Base-by-base conservation (phyloP, 2,329 filamentous ascomycete genomes). In the Aspergillus spinulosporus region DNA sequence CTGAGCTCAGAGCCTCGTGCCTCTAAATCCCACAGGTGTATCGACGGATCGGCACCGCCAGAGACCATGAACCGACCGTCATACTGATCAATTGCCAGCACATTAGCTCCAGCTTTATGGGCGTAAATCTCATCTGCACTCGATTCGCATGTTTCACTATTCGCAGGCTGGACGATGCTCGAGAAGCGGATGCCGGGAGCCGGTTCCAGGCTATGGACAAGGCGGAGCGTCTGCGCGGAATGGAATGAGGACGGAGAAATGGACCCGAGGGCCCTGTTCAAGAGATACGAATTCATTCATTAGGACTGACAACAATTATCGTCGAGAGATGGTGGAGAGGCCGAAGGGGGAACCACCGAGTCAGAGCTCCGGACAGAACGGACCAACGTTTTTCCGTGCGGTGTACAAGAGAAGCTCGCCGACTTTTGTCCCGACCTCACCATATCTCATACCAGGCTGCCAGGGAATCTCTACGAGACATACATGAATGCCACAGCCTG, bases 1-100 rank as follows among this genome's bases (percentile, higher is more conserved):
- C 80, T 66, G 80, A 80, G 36, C 71, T 72, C 59, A 59, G 71
- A 60, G 74, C 76, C 70, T 63, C 79, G 77, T 49, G 82, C 76
- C 66, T 96, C 89, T 5, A 97, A 82, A 73, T 97, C 88, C 92
- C 92, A 97, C 45, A 97, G 76, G 63, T 87, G 89, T 67, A 97
- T 85, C 0, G 88, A 89, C 7, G 89, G 90, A 68, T 96, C 91
- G 3, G 90, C 88, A 31, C 92, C 92, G 3, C 90, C 93, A 0
- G 92, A 96, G 1, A 96, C 74, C 60, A 97, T 81, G 62, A 89
- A 86, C 68, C 86, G 81, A 2, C 89, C 90, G 60, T 94, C 89
- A 67, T 94, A 91, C 49, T 86, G 84, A 67, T 97, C 92, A 39
- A 96, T 82, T 0, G 88, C 86, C 42, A 97, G 77, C 39, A 88